phyloP scores from a whole-genome alignment of 1,284 basidiomycete species.

The Hypsizygus ulmarius region DNA sequence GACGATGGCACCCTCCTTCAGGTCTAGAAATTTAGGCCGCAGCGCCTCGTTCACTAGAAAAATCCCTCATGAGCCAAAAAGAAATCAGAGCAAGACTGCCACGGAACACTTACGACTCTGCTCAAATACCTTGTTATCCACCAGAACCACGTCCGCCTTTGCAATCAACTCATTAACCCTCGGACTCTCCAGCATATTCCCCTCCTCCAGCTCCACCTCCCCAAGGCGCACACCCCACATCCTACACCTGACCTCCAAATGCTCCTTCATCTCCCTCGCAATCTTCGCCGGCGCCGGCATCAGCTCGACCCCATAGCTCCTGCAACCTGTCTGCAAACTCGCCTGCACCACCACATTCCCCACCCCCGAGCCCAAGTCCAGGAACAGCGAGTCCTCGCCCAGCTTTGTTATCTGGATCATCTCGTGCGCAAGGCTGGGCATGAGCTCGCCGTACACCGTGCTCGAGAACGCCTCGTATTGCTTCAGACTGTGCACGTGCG shows the following conservation, averaged over 20 bases:
- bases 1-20: slow-evolving; percentile 78
- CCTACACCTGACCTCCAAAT: slow-evolving; percentile 59
- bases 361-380: slow-evolving; percentile 79
- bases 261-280: slow-evolving; percentile 58
- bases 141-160: slow-evolving; percentile 71
- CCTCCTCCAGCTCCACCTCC: slow-evolving; percentile 68
- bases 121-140: slow-evolving; percentile 78
- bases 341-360: slow-evolving; percentile 78
- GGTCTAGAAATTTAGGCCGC: slow-evolving; percentile 69
- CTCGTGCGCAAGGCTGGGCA: slow-evolving; percentile 66
- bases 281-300: slow-evolving; percentile 63
- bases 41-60: slow-evolving; percentile 68
- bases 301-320: slow-evolving; percentile 68
- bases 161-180: slow-evolving; percentile 60
- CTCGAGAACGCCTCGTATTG: slow-evolving; percentile 75
- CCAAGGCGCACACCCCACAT: slow-evolving; percentile 77
- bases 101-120: slow-evolving; percentile 54
- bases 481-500: slow-evolving; percentile 59
- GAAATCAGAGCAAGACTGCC: slow-evolving; percentile 1
- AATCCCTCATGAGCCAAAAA: slow-evolving; percentile 1
- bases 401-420: slow-evolving; percentile 60
- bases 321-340: slow-evolving; percentile 71
- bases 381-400: slow-evolving; percentile 56
- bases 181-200: slow-evolving; percentile 65
- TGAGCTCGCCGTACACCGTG: slow-evolving; percentile 74